Evolutionary conservation across 176 grass and related monocot genomes (phyloP).

Genomic region (Oryza longistaminata): DNA sequence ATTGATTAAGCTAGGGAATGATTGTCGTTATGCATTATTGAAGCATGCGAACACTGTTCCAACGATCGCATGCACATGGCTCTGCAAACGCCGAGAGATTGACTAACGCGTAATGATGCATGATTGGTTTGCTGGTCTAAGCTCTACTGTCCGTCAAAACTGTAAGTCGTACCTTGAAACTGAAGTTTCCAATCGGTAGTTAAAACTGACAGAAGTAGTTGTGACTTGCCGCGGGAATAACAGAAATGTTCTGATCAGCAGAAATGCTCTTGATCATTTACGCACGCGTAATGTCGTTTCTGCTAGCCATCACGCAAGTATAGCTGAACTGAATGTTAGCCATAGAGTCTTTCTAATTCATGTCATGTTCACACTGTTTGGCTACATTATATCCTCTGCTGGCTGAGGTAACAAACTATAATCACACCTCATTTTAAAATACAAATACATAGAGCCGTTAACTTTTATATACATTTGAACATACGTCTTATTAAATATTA

Average conservation of each 20-base stretch:
- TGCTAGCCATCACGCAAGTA: background rate
- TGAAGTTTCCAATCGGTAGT: background rate
- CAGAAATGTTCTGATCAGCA: background rate
- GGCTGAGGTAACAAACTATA: background rate
- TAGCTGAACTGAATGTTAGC: background rate
- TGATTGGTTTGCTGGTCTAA: background rate
- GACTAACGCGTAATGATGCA: background rate
- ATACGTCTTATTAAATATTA: too few species aligned
- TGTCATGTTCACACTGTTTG: background rate
- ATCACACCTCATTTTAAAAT: too few species aligned
- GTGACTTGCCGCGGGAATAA: background rate
- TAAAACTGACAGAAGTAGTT: background rate
- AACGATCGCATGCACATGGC: constrained; percentile 34
- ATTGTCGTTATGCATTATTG: background rate
- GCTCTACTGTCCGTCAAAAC: background rate
- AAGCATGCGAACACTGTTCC: background rate
- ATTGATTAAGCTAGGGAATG: background rate
- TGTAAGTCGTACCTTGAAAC: background rate
- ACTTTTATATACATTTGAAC: too few species aligned
- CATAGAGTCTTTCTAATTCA: background rate
- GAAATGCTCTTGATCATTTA: too few species aligned
- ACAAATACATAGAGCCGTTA: too few species aligned
- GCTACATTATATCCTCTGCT: too few species aligned
- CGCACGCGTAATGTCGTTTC: background rate
- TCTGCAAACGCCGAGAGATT: background rate